Percentiles rank a stretch among this genome's conserved stretches.
Evolutionary conservation across 768 basidiomycete genomes (phyloP).

Genomic region (Boletus coccyginus): DNA sequence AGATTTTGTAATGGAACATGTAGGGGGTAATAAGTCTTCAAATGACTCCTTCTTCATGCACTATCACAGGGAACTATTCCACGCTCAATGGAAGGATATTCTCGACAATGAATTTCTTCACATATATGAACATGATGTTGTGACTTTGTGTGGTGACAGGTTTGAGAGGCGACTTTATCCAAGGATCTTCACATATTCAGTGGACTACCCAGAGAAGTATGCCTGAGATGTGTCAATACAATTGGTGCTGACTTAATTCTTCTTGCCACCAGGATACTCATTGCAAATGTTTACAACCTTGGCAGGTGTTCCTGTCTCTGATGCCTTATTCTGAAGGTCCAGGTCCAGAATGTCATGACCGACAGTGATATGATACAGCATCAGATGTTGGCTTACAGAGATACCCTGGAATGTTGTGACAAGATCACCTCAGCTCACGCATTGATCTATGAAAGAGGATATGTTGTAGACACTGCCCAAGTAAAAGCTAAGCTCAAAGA

Average conservation of each 20-base stretch:
- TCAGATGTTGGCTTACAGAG: neutral
- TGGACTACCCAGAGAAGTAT: neutral
- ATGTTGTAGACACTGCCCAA: neutral
- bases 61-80: neutral
- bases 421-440: neutral
- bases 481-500: neutral
- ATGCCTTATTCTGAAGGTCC: neutral
- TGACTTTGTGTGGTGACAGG: neutral
- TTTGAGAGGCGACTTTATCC: neutral
- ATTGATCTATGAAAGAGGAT: neutral
- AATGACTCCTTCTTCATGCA: neutral
- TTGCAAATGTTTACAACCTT: neutral
- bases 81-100: neutral
- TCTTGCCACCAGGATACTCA: conserved; percentile 1
- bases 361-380: neutral
- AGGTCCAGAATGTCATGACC: neutral
- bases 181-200: neutral
- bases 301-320: neutral
- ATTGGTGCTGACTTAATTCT: no score
- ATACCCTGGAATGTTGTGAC: neutral
- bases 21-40: neutral
- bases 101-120: neutral
- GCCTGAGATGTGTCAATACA: no score
- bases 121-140: neutral
- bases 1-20: neutral